A percentile compares a stretch with the other conserved stretches of the same genome.
phyloP scores from a whole-genome alignment of 2,329 filamentous ascomycete species.

The Ascocoryne sarcoides region DNA sequence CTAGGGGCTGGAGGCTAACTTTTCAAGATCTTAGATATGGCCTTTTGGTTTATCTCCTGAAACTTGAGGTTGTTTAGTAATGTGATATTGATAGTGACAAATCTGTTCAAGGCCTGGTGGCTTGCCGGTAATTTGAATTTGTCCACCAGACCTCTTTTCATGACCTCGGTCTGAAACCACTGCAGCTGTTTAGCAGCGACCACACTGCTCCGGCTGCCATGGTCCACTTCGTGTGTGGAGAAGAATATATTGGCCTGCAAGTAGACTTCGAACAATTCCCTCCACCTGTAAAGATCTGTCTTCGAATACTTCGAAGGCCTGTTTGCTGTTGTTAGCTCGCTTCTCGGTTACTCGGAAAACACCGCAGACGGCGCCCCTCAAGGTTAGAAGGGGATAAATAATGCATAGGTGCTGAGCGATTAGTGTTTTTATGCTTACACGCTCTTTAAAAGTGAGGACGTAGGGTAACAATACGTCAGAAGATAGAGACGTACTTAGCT shows the following conservation, averaged over 20 bases:
- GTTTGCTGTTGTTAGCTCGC: background rate
- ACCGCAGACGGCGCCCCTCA: too few species aligned
- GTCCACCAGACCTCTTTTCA: conserved; percentile 47
- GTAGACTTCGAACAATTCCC: conserved; percentile 74
- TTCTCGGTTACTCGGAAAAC: too few species aligned
- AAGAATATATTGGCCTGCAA: conserved; percentile 76
- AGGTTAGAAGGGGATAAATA: background rate
- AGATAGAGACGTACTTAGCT: conserved; percentile 5
- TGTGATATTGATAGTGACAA: conserved; percentile 63
- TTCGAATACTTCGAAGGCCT: conserved; percentile 53
- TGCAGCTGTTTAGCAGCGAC: conserved; percentile 56
- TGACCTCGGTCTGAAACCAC: conserved; percentile 63
- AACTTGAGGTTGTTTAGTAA: conserved; percentile 77
- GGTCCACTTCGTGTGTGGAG: conserved; percentile 63
- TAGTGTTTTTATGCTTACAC: too few species aligned
- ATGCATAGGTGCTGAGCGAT: too few species aligned
- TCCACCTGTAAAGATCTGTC: conserved; percentile 66
- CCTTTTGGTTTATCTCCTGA: conserved; percentile 72
- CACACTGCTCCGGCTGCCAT: conserved; percentile 56
- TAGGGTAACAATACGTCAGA: background rate
- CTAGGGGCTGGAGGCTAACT: conserved; percentile 40
- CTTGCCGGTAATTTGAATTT: conserved; percentile 61
- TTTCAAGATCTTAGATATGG: conserved; percentile 77
- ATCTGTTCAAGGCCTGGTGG: conserved; percentile 52
- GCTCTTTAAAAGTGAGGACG: too few species aligned